A percentile compares a stretch with the other conserved stretches of the same genome.
Conservation (phyloP, 257 asterid genomes). For the Mentha longifolia region DNA sequence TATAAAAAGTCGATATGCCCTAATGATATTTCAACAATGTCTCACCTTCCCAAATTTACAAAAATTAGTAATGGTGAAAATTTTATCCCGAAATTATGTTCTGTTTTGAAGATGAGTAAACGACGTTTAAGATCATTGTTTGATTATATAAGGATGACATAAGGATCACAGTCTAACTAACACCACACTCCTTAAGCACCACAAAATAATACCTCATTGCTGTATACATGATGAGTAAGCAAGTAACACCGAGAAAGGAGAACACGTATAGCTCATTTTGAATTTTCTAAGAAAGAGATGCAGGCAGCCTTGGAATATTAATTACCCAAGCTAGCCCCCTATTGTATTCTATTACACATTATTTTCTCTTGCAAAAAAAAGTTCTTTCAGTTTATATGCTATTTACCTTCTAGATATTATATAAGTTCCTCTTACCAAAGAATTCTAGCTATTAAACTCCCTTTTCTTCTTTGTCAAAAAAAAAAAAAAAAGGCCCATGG, state of each 20-base stretch:
- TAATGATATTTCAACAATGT: not conserved
- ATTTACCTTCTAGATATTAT: not conserved
- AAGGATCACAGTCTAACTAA: not conserved
- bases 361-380: slow-evolving; percentile 8
- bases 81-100: not conserved
- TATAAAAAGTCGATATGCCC: not conserved
- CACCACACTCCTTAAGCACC: slow-evolving; percentile 10
- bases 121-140: not conserved
- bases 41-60: not conserved
- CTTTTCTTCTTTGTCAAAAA: not conserved
- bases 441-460: not conserved
- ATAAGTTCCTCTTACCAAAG: not conserved
- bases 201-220: not conserved
- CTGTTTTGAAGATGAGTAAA: not conserved
- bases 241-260: not conserved
- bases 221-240: not conserved
- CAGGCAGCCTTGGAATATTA: slow-evolving; percentile 21
- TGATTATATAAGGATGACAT: not conserved
- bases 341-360: slow-evolving; percentile 1
- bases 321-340: not conserved
- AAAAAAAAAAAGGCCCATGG: not conserved
- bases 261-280: not conserved
- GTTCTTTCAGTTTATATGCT: slow-evolving; percentile 11
- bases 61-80: not conserved
- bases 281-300: slow-evolving; percentile 7